Evolutionary conservation across 73 alveolate genomes (phyloP).

Genomic region (Vitrella brassicaformis): DNA sequence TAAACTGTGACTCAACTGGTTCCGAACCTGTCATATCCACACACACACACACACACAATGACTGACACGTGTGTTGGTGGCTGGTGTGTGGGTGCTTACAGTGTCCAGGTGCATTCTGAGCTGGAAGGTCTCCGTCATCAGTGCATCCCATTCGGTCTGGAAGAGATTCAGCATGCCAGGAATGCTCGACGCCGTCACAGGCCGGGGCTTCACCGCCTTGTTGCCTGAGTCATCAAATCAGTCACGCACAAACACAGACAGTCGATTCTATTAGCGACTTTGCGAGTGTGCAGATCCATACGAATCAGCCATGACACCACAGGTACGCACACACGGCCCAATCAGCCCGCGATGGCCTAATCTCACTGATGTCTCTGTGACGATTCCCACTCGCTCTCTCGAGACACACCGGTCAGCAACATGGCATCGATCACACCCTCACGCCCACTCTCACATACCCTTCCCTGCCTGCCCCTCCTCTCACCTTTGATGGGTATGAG

Average conservation of each 20-base stretch:
- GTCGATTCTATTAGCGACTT: not conserved
- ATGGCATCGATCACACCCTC: not conserved
- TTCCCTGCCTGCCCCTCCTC: not conserved
- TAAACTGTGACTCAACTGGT: conserved; percentile 55
- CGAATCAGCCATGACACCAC: no score
- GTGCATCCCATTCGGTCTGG: conserved; percentile 61
- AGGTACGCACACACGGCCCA: not conserved
- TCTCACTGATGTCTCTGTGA: no score
- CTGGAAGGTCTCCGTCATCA: conserved; percentile 49
- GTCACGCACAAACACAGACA: not conserved
- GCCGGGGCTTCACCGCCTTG: conserved; percentile 45
- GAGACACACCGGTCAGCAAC: no score
- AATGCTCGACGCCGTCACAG: conserved; percentile 39
- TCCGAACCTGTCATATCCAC: conserved; percentile 1
- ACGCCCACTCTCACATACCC: not conserved
- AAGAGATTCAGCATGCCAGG: conserved; percentile 52
- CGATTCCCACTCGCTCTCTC: not conserved
- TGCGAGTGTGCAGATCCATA: not conserved
- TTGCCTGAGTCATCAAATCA: conserved; percentile 22
- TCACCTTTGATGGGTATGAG: conserved; percentile 14
- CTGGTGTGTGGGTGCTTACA: no score
- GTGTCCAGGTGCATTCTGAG: conserved; percentile 21
- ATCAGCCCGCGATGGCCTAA: no score
- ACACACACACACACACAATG: not conserved
- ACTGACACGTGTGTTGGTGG: not conserved